Percentiles rank a stretch among this genome's conserved stretches.
Conservation (phyloP, 1,284 basidiomycete species). For the Psilocybe mexicana region DNA sequence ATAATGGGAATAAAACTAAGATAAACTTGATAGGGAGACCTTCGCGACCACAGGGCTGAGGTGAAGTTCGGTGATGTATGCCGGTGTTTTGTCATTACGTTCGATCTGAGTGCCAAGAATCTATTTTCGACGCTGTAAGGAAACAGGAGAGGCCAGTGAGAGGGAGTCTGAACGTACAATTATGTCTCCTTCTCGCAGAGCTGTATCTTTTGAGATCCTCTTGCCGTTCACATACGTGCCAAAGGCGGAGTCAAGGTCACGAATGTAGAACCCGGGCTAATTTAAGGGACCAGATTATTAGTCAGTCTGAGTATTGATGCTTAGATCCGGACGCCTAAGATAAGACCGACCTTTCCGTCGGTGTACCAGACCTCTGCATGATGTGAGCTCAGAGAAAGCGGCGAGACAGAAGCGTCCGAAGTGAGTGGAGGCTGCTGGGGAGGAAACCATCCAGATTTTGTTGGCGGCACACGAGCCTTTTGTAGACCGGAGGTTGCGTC, state of each 20-base stretch:
- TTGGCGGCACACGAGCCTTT: constrained; percentile 24
- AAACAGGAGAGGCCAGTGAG: constrained; percentile 9
- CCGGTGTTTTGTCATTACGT: constrained; percentile 37
- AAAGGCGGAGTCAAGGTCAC: constrained; percentile 42
- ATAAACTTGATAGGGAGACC: constrained; percentile 31
- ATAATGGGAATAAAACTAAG: neutral
- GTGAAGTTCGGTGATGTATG: constrained; percentile 39
- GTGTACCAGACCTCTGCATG: constrained; percentile 47
- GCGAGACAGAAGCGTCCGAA: constrained; percentile 22
- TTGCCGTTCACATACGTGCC: constrained; percentile 47
- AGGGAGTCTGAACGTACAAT: constrained; percentile 34
- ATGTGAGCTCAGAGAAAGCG: constrained; percentile 36
- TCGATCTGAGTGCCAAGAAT: constrained; percentile 38
- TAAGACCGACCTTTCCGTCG: constrained; percentile 36
- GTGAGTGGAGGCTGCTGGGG: constrained; percentile 21
- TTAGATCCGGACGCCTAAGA: too few species aligned
- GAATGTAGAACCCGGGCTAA: constrained; percentile 39
- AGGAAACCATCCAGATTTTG: constrained; percentile 37
- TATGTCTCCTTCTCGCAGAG: constrained; percentile 40
- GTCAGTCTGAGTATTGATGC: too few species aligned
- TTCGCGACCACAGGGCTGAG: constrained; percentile 43
- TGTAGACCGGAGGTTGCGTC: constrained; percentile 19
- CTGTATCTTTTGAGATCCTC: constrained; percentile 34
- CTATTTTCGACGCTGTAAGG: constrained; percentile 23
- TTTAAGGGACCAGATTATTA: too few species aligned